Base-by-base conservation (phyloP, 352 stramenopile species). In the Phytophthora tubulina region DNA sequence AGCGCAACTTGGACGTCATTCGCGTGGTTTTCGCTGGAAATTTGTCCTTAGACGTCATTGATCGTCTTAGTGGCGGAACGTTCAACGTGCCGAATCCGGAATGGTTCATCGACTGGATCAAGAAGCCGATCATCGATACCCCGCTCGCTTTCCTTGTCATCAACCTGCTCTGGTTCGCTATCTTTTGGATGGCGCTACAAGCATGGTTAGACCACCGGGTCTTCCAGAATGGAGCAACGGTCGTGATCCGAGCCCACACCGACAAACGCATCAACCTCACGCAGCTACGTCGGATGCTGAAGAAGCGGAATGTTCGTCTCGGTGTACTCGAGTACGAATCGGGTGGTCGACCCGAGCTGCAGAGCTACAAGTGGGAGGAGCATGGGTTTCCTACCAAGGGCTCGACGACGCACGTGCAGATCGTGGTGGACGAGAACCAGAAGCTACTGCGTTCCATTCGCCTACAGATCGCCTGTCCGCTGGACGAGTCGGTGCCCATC, bases 1-100 rank as follows among this genome's bases (percentile, higher is more conserved):
- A 80, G 4, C 72, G 78, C 33, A 93, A 83, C 14, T 56, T 99
- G 11, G 90, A 97, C 53, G 84, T 98, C 33, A 79, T 99, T 8
- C 90, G 98, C 60, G 68, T 97, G 33, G 90, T 99, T 57, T 97
- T 99, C 46, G 89, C 91, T 5, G 97, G 94, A 2, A 93, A 94
- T 38, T 75, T 99, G 6, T 93, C 96, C 9, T 99, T 99, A 73
- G 94, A 98, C 52, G 66, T 99, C 45, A 73, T 99, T 9, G 97
- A 99, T 78, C 87, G 96, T 45, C 78, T 99, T 32, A 99, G 94
- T 31, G 97, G 96, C 7, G 82, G 91, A 6, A 83, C 79, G 4
- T 99, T 97, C 83, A 94, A 96, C 51, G 85, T 99, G 13, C 75
- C 95, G 0, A 97, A 96, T 68, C 82, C 93, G 31, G 70, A 74